Evolutionary conservation across 2,329 filamentous ascomycete species (phyloP).

Genomic region (Colletotrichum orchidophilum): DNA sequence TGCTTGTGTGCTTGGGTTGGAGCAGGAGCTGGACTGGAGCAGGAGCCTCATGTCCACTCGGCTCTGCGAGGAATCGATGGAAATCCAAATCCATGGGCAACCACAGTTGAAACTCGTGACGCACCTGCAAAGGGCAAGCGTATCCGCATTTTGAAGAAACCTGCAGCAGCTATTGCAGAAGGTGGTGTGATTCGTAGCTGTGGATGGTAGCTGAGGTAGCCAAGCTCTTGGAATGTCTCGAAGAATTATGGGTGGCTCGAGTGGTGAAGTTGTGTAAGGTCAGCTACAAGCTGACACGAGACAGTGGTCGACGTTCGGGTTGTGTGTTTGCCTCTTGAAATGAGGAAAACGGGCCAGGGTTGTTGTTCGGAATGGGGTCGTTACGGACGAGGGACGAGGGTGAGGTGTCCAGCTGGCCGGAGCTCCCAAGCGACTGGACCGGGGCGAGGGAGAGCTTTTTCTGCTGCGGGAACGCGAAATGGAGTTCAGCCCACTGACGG

Average conservation of each 20-base stretch:
- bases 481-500: conserved; percentile 29
- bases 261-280: not conserved
- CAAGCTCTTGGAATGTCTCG: not conserved
- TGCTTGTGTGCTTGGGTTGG: not conserved
- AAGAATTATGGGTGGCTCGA: not conserved
- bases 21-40: conserved; percentile 10
- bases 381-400: conserved; percentile 26
- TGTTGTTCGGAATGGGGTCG: conserved; percentile 29
- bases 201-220: conserved; percentile 6
- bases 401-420: conserved; percentile 27
- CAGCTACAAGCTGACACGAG: not conserved
- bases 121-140: conserved; percentile 88
- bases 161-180: conserved; percentile 21
- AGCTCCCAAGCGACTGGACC: conserved; percentile 25
- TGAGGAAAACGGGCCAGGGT: conserved; percentile 5
- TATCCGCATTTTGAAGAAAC: conserved; percentile 73
- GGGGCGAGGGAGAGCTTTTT: conserved; percentile 19
- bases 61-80: conserved; percentile 10
- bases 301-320: not conserved
- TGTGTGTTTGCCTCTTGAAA: not conserved
- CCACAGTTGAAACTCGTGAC: conserved; percentile 38
- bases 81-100: conserved; percentile 6
- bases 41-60: not conserved
- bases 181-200: conserved; percentile 16
- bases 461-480: conserved; percentile 13